Evolutionary conservation across 352 stramenopile species (phyloP).

Genomic region (Blastocystis sp.): DNA sequence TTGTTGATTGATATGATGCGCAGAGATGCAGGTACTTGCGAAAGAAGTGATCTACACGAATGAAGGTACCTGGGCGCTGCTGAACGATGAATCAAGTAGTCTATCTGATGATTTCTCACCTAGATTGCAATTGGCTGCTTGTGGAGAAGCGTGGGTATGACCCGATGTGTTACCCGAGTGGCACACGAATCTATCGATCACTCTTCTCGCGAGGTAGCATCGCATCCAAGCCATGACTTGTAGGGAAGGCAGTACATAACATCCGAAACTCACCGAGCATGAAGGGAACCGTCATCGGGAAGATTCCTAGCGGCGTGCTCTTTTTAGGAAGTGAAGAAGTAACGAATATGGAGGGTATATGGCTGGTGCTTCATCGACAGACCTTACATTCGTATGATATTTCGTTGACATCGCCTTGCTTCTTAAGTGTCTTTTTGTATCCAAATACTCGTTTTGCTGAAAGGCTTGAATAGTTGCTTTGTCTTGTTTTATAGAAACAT

Average conservation of each 20-base stretch:
- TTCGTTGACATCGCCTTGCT: background rate
- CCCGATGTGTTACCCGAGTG: background rate
- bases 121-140: background rate
- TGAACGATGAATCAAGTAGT: background rate
- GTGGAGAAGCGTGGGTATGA: slow-evolving; percentile 54
- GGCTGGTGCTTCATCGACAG: slow-evolving; percentile 10
- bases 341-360: slow-evolving; percentile 2
- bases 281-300: background rate
- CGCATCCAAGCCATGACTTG: background rate
- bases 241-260: slow-evolving; percentile 25
- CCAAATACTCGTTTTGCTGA: background rate
- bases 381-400: slow-evolving; percentile 36
- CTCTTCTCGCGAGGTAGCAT: background rate
- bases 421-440: background rate
- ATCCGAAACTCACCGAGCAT: slow-evolving; percentile 13
- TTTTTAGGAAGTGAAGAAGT: background rate
- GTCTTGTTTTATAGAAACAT: background rate
- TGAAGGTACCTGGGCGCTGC: slow-evolving; percentile 19
- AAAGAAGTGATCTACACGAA: slow-evolving; percentile 7
- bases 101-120: background rate
- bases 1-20: background rate
- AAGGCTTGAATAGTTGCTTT: slow-evolving; percentile 11
- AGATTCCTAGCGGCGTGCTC: background rate
- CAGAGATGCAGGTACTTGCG: slow-evolving; percentile 33
- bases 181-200: background rate